Evolutionary conservation across 331 rosid genomes (phyloP), one percentile per base, ranked within the genome.

Genomic region (Dryas integrifolia): DNA sequence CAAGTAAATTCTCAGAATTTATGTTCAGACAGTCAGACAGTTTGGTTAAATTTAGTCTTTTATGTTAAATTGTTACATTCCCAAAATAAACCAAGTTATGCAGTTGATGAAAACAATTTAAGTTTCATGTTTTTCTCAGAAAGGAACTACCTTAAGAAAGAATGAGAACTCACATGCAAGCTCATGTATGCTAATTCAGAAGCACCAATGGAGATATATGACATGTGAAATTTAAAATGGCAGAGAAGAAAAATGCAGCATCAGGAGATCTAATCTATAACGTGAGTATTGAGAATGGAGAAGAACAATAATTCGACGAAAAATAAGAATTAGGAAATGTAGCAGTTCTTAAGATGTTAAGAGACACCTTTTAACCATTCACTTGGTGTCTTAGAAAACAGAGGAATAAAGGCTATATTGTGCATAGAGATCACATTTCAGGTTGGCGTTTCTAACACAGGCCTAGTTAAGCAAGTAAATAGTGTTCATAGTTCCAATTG

Each of bases 241-340:
- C 50, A n/a, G 67, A 62, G 49, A 62, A 7, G 67, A 39, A 55
- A 14, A 40, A 13, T 7, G 30, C 13, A 12, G 9, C 14, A 15
- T 60, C 15, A 18, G 47, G 47, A 13, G 65, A 60, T 60, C 65
- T 38, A 46, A 40, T 62, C 14, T 40, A 62, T 62, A 40, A 62
- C 49, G 15, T 15, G 26, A 61, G 48, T n/a, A 40, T 62, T 40
- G 14, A n/a, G 30, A 39, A 40, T 4, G 21, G 30, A 11, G 18
- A 62, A 6, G 67, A 6, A 13, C 18, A 5, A 14, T 13, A 13
- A 3, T 30, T 50, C 13, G 11, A 49, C 11, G 30, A 49, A 4
- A 30, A 26, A 58, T 12, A 58, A 58, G n/a, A n/a, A 12, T 12
- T 10, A 12, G 9, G 12, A 35, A 47, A 47, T 9, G 30, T 14